A percentile compares a stretch with the other conserved stretches of the same genome.
Conservation (phyloP, 805 yeast genomes). For the Yamadazyma olivae region DNA sequence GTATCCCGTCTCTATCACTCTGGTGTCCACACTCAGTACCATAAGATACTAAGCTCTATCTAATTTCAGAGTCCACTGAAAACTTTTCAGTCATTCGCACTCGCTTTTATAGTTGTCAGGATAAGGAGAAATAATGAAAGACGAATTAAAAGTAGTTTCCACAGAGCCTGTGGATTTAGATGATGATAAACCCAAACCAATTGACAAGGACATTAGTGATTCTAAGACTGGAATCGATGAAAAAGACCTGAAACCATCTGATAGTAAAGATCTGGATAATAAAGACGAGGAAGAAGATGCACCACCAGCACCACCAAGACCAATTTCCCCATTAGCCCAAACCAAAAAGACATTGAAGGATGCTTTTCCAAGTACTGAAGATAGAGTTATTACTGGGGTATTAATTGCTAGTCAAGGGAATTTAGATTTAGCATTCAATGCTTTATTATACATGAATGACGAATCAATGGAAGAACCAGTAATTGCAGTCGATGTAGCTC, state of each 20-base stretch:
- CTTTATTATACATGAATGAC: conserved; percentile 75
- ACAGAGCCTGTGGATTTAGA: conserved; percentile 30
- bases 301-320: conserved; percentile 50
- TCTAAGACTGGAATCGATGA: not conserved
- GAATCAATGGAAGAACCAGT: conserved; percentile 56
- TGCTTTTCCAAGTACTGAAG: conserved; percentile 82
- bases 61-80: conserved; percentile 12
- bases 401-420: conserved; percentile 82
- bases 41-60: conserved; percentile 41
- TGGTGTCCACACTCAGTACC: conserved; percentile 46
- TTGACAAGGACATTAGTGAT: not conserved
- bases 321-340: conserved; percentile 55
- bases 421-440: conserved; percentile 85
- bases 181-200: not conserved
- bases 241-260: not conserved
- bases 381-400: conserved; percentile 67
- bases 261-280: not conserved
- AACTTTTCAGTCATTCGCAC: conserved; percentile 4
- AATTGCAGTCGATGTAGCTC: conserved; percentile 22
- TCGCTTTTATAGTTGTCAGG: not conserved
- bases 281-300: conserved; percentile 15
- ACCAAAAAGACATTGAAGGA: conserved; percentile 64
- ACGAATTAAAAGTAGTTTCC: conserved; percentile 28
- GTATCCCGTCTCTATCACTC: conserved; percentile 29
- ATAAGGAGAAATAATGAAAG: conserved; percentile 9